Evolutionary conservation across 164 flowering plant species (phyloP).

Genomic region (Piper longum): DNA sequence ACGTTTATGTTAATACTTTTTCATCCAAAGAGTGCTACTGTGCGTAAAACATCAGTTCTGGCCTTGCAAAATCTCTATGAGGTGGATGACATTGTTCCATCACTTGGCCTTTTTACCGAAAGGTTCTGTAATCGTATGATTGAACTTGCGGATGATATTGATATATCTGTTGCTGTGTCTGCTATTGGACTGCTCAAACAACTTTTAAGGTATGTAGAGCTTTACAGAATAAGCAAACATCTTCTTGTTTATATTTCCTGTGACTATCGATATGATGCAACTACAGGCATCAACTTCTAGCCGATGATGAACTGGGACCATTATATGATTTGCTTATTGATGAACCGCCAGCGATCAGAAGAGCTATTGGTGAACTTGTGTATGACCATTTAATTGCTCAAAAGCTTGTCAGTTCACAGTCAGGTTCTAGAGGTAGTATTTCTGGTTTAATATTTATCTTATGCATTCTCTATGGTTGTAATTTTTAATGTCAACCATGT

Average conservation of each 20-base stretch:
- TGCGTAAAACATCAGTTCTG: conserved; percentile 75
- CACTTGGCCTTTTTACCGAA: conserved; percentile 86
- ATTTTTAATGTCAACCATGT: not conserved
- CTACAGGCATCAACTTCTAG: conserved; percentile 78
- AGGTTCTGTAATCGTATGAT: conserved; percentile 89
- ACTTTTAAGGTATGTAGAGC: conserved; percentile 42
- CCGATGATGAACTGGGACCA: conserved; percentile 88
- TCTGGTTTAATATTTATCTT: not conserved
- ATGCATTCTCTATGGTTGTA: not conserved
- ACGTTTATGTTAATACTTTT: conserved; percentile 5
- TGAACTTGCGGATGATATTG: conserved; percentile 98
- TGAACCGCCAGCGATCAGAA: conserved; percentile 84
- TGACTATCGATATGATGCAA: not conserved
- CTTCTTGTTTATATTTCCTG: not conserved
- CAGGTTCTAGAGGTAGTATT: conserved; percentile 40
- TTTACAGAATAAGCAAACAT: not conserved
- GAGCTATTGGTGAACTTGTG: conserved; percentile 88
- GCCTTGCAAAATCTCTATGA: conserved; percentile 92
- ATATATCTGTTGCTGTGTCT: conserved; percentile 92
- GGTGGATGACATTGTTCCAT: conserved; percentile 85
- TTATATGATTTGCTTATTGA: conserved; percentile 90
- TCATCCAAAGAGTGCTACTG: conserved; percentile 68
- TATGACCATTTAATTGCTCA: conserved; percentile 98
- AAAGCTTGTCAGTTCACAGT: conserved; percentile 54
- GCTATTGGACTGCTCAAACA: conserved; percentile 94